These are phyloP conservation scores for Trichoderma harzianum DNA, from an alignment of 2,329 filamentous ascomycete genomes.

Conservation along the genomic window DNA sequence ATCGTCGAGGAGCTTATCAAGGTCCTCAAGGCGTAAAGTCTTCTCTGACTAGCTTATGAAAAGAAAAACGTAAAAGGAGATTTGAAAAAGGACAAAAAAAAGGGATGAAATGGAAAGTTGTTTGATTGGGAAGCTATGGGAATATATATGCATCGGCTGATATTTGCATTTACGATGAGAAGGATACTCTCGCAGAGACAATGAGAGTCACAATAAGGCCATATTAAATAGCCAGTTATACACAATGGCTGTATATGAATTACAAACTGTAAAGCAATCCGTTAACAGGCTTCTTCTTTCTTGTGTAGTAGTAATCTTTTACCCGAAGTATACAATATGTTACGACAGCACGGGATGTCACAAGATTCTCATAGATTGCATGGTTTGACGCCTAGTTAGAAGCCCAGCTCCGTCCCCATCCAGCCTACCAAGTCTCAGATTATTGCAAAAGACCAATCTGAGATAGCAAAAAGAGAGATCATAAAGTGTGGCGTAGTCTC, in stretches of 20 bases:
- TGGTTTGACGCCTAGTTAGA: neutral
- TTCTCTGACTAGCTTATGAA: neutral
- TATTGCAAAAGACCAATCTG: neutral
- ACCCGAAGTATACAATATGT: neutral
- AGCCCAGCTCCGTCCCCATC: neutral
- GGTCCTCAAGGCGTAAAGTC: constrained; percentile 50
- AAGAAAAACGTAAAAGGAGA: neutral
- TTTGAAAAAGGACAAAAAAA: neutral
- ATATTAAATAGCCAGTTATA: neutral
- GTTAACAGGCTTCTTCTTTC: neutral
- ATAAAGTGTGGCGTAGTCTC: neutral
- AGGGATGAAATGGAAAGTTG: neutral
- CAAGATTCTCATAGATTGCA: neutral
- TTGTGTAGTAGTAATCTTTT: neutral
- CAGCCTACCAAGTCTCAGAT: neutral
- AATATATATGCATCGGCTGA: neutral
- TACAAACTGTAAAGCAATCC: neutral
- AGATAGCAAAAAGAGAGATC: neutral
- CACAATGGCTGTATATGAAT: neutral
- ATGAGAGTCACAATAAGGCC: neutral
- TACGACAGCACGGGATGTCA: neutral
- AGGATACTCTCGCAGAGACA: neutral
- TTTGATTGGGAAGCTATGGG: neutral
- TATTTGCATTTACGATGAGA: neutral
- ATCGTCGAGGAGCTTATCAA: constrained; percentile 68